Percentiles rank a stretch among this genome's conserved stretches.
phyloP scores from a whole-genome alignment of 2,329 filamentous ascomycete genomes.

The Sarocladium brachiariae region DNA sequence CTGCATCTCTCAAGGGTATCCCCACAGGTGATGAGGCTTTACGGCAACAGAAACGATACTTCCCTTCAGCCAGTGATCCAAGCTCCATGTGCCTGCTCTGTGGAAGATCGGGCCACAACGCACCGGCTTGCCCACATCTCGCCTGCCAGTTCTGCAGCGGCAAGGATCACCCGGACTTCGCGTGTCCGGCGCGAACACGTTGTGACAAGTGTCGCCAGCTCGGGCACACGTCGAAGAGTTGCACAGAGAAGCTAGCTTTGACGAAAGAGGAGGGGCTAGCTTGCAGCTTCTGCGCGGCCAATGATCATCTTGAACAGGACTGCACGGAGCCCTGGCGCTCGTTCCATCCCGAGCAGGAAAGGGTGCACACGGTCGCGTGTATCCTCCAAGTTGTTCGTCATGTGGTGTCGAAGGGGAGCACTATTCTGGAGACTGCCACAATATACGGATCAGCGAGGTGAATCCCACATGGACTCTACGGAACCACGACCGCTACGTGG shows the following conservation, averaged over 20 bases:
- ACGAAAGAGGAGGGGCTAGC: slow-evolving; percentile 46
- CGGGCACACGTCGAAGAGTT: slow-evolving; percentile 48
- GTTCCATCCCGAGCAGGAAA: slow-evolving; percentile 35
- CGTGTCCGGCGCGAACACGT: slow-evolving; percentile 43
- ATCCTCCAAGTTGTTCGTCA: slow-evolving; percentile 47
- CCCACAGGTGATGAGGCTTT: not conserved
- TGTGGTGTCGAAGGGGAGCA: slow-evolving; percentile 47
- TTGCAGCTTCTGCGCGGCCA: slow-evolving; percentile 54
- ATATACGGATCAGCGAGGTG: slow-evolving; percentile 15
- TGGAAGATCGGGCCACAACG: slow-evolving; percentile 39
- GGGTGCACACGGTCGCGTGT: slow-evolving; percentile 39
- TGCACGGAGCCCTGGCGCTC: slow-evolving; percentile 58
- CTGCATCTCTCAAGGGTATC: not conserved
- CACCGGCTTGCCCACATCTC: slow-evolving; percentile 36
- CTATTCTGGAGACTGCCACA: slow-evolving; percentile 49
- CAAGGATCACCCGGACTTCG: slow-evolving; percentile 38
- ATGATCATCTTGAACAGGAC: slow-evolving; percentile 49
- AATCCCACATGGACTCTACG: slow-evolving; percentile 46
- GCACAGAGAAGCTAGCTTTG: slow-evolving; percentile 48
- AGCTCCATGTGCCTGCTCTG: slow-evolving; percentile 45
- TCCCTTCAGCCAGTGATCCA: slow-evolving; percentile 39
- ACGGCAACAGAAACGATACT: slow-evolving; percentile 30
- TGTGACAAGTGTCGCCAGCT: slow-evolving; percentile 56
- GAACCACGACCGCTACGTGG: slow-evolving; percentile 43
- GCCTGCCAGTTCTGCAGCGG: slow-evolving; percentile 42